Percentiles rank a stretch among this genome's conserved stretches.
phyloP scores from a whole-genome alignment of 768 basidiomycete species.

The Psilocybe subaeruginosa region DNA sequence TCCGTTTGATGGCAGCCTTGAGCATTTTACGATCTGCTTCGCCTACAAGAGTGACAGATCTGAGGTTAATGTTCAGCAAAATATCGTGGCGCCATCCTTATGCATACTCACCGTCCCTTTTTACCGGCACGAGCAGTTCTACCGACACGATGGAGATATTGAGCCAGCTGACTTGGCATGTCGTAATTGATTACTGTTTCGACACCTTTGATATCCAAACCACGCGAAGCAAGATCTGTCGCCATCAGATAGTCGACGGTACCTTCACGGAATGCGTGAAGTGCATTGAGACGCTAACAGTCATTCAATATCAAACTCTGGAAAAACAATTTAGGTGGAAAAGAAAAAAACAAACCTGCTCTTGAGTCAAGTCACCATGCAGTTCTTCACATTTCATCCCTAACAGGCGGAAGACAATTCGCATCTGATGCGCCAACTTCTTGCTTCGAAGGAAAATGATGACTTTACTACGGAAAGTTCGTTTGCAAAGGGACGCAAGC shows the following conservation, averaged over 20 bases:
- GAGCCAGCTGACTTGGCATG: constrained; percentile 91
- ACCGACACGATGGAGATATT: constrained; percentile 97
- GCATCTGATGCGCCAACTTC: constrained; percentile 96
- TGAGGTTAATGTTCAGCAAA: constrained; percentile 28
- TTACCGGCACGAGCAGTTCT: constrained; percentile 95
- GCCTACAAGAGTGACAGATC: constrained; percentile 93
- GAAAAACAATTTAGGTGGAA: constrained; percentile 76
- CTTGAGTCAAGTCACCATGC: constrained; percentile 95
- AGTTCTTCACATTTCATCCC: constrained; percentile 90
- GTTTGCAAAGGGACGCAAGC: constrained; percentile 82
- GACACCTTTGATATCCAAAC: constrained; percentile 96
- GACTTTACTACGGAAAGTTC: constrained; percentile 81
- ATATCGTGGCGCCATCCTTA: background rate
- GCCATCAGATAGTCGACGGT: constrained; percentile 92
- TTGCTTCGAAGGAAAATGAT: constrained; percentile 97
- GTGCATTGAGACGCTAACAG: constrained; percentile 88
- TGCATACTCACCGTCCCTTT: constrained; percentile 77
- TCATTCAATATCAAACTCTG: constrained; percentile 88
- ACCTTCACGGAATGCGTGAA: constrained; percentile 88
- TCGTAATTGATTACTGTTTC: constrained; percentile 99
- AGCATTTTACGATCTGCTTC: constrained; percentile 96
- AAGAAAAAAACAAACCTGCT: constrained; percentile 75
- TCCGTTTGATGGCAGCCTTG: constrained; percentile 93
- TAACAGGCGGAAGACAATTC: constrained; percentile 88
- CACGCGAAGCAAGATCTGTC: constrained; percentile 93